Percentiles rank a stretch among this genome's conserved stretches.
phyloP scores from a whole-genome alignment of 225 moss, liverwort and hornwort species.

The Sphagnum contortum region DNA sequence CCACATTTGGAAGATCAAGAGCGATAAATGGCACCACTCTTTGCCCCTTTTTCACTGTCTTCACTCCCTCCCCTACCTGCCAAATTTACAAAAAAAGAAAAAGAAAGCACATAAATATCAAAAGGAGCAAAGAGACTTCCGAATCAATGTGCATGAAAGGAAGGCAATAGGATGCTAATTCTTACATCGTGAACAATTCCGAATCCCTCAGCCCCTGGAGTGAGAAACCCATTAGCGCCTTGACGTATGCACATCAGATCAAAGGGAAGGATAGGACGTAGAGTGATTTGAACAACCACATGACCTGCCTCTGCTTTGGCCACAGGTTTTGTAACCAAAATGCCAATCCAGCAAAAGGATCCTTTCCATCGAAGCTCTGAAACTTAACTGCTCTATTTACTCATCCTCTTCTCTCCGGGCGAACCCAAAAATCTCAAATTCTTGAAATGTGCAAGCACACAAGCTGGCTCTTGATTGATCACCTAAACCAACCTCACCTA shows the following conservation, averaged over 20 bases:
- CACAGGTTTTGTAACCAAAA: not conserved
- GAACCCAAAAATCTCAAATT: too few relatives aligned
- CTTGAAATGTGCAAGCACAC: too few relatives aligned
- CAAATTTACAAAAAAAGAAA: not conserved
- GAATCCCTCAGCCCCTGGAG: slow-evolving; percentile 2
- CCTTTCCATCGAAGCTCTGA: too few relatives aligned
- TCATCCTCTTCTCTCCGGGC: too few relatives aligned
- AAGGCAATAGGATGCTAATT: too few relatives aligned
- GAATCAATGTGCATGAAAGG: too few relatives aligned
- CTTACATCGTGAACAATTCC: slow-evolving; percentile 3
- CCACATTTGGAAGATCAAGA: not conserved
- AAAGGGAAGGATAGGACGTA: not conserved
- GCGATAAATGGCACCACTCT: slow-evolving; percentile 19
- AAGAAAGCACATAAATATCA: not conserved
- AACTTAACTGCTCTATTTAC: too few relatives aligned
- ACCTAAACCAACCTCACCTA: too few relatives aligned
- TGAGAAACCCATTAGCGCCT: not conserved
- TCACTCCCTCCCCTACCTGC: slow-evolving; percentile 31
- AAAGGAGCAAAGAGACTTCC: not conserved
- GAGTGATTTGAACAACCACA: slow-evolving; percentile 1
- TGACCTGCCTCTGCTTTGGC: not conserved
- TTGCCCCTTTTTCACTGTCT: slow-evolving; percentile 10
- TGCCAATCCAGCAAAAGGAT: not conserved
- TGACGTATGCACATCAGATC: not conserved
- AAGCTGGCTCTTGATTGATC: too few relatives aligned